A percentile compares a stretch with the other conserved stretches of the same genome.
Conservation (phyloP, 2,329 filamentous ascomycete genomes). For the Ambrosiella beaveri region DNA sequence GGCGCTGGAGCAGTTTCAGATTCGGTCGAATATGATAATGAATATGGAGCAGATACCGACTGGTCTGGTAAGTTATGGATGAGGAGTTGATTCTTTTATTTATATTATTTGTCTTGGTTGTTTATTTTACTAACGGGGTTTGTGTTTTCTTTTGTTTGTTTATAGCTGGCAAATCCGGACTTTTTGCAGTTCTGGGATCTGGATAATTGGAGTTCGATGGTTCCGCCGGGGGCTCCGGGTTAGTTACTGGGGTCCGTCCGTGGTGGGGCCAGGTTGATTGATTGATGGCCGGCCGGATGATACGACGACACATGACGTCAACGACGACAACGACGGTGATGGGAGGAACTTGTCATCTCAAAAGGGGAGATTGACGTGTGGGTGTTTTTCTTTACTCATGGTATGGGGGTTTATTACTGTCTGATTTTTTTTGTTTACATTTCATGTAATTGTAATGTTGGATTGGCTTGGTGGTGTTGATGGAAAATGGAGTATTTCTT, state of each 20-base stretch:
- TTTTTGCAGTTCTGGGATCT: conserved; percentile 9
- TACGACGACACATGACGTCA: neutral
- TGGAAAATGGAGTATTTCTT: too few relatives aligned
- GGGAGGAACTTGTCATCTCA: neutral
- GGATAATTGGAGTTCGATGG: conserved; percentile 13
- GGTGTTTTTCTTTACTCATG: too few relatives aligned
- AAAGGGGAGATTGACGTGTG: neutral
- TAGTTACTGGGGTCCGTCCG: neutral
- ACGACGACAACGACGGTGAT: neutral
- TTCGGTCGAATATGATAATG: conserved; percentile 8
- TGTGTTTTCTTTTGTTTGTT: neutral
- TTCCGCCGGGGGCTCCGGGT: conserved; percentile 11
- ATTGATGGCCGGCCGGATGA: neutral
- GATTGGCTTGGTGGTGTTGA: too few relatives aligned
- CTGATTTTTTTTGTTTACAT: too few relatives aligned
- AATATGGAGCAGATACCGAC: conserved; percentile 1
- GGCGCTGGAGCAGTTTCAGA: conserved; percentile 10
- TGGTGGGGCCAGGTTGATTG: neutral
- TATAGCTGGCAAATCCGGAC: conserved; percentile 6
- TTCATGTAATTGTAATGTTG: too few relatives aligned
- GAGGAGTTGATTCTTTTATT: neutral
- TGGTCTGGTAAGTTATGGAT: conserved; percentile 3
- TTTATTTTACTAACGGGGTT: neutral
- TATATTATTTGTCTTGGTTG: neutral
- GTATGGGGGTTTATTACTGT: too few relatives aligned